These are phyloP conservation scores for Pythium sukuiense DNA, from an alignment of 352 stramenopile species.

Conservation along the genomic window DNA sequence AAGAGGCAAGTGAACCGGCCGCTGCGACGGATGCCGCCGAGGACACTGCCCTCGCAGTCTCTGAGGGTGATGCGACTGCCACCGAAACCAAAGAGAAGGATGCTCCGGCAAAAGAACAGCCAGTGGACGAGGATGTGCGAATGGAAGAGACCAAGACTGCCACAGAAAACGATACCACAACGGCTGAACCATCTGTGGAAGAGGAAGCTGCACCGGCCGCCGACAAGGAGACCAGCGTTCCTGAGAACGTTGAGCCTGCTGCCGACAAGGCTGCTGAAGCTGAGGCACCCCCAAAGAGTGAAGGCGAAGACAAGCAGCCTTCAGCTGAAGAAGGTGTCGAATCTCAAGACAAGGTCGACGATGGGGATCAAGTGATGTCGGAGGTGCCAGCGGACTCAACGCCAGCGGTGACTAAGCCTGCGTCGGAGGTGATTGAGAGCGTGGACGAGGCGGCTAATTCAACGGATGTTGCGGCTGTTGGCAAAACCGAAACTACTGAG, in stretches of 20 bases:
- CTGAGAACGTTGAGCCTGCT: neutral
- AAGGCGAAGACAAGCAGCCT: neutral
- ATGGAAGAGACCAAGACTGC: neutral
- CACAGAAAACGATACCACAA: neutral
- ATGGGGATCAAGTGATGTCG: slow-evolving; percentile 8
- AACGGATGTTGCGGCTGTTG: neutral
- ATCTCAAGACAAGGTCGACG: slow-evolving; percentile 1
- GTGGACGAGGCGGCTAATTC: neutral
- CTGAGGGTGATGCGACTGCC: neutral
- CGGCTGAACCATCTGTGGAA: neutral
- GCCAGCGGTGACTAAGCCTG: neutral
- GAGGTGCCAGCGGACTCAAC: neutral
- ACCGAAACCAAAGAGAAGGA: neutral
- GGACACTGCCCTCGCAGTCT: neutral
- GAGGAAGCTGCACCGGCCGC: neutral
- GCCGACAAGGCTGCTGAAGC: slow-evolving; percentile 3
- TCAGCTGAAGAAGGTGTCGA: neutral
- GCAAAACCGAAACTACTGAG: slow-evolving; percentile 11
- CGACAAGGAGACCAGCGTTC: neutral
- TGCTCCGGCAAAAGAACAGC: neutral
- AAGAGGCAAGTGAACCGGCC: neutral
- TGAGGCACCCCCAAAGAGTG: neutral
- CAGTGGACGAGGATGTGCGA: neutral
- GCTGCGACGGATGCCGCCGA: neutral
- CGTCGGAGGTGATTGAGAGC: neutral